These are phyloP conservation scores for Thalassiosira tumida DNA, from an alignment of 352 stramenopile genomes.

Conservation along the genomic window DNA sequence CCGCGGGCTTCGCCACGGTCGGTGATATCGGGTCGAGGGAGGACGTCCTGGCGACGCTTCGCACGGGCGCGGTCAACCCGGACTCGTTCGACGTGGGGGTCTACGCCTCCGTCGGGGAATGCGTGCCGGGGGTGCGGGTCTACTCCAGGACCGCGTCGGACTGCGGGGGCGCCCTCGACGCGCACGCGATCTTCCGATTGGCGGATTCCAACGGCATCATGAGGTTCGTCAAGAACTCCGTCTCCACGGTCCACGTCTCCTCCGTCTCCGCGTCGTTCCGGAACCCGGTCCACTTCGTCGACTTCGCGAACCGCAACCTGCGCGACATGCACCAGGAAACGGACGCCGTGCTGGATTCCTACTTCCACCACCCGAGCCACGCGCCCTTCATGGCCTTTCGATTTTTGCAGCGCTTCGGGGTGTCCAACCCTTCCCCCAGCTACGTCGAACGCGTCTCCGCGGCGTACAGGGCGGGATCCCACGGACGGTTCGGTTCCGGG, in stretches of 20 bases:
- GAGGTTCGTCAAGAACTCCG: slow-evolving; percentile 68
- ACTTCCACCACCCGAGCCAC: slow-evolving; percentile 82
- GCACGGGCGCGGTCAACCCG: slow-evolving; percentile 74
- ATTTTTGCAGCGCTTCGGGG: slow-evolving; percentile 82
- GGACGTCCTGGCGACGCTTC: slow-evolving; percentile 42
- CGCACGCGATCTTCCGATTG: slow-evolving; percentile 57
- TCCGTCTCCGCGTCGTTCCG: slow-evolving; percentile 59
- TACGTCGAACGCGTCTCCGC: slow-evolving; percentile 76
- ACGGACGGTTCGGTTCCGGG: slow-evolving; percentile 70
- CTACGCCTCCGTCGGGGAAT: slow-evolving; percentile 41
- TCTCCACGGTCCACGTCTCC: slow-evolving; percentile 28
- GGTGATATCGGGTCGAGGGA: not conserved
- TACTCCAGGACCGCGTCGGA: slow-evolving; percentile 26
- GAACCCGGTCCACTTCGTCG: slow-evolving; percentile 78
- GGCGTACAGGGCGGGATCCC: slow-evolving; percentile 83
- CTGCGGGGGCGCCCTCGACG: slow-evolving; percentile 31
- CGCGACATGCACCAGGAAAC: slow-evolving; percentile 83
- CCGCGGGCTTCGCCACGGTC: not conserved
- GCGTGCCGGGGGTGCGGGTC: slow-evolving; percentile 24
- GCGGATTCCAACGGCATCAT: slow-evolving; percentile 56
- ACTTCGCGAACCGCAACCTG: slow-evolving; percentile 38
- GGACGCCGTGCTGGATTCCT: slow-evolving; percentile 84
- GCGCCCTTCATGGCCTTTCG: slow-evolving; percentile 82
- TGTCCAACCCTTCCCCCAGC: slow-evolving; percentile 83
- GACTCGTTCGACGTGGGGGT: slow-evolving; percentile 28